phyloP scores from a whole-genome alignment of 768 basidiomycete genomes.

The Suillus placidus region DNA sequence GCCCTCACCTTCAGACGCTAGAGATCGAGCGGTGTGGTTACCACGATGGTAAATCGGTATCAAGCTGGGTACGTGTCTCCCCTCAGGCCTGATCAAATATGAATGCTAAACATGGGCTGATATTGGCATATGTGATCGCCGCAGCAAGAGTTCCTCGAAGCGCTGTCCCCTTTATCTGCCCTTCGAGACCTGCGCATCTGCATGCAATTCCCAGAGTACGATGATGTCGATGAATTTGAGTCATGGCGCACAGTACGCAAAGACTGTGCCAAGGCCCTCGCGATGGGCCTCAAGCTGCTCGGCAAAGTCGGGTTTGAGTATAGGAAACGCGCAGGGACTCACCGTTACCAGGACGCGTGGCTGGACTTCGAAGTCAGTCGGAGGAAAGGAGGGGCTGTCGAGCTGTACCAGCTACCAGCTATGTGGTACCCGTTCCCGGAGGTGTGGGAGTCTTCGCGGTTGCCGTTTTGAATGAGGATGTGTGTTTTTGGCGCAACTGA shows the following conservation, averaged over 20 bases:
- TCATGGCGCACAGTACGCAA: slow-evolving; percentile 34
- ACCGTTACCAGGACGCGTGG: slow-evolving; percentile 40
- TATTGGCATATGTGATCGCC: slow-evolving; percentile 30
- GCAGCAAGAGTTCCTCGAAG: slow-evolving; percentile 39
- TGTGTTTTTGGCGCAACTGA: not conserved
- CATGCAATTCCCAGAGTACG: slow-evolving; percentile 40
- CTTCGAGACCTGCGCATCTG: slow-evolving; percentile 37
- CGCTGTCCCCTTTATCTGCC: slow-evolving; percentile 30
- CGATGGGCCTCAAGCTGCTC: slow-evolving; percentile 35
- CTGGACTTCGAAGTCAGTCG: slow-evolving; percentile 34
- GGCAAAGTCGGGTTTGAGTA: slow-evolving; percentile 38
- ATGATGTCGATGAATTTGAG: slow-evolving; percentile 33
- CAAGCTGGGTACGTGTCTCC: slow-evolving; percentile 36
- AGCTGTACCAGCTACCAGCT: slow-evolving; percentile 27
- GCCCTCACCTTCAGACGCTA: slow-evolving; percentile 35
- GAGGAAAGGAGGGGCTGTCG: slow-evolving; percentile 13
- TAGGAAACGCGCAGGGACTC: slow-evolving; percentile 39
- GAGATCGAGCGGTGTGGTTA: slow-evolving; percentile 40
- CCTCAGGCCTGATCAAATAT: slow-evolving; percentile 18
- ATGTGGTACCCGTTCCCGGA: slow-evolving; percentile 39
- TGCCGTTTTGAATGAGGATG: slow-evolving; percentile 23
- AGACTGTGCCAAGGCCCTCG: slow-evolving; percentile 33
- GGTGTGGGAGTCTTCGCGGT: slow-evolving; percentile 33
- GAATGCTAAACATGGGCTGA: slow-evolving; percentile 24
- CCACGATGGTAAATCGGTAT: slow-evolving; percentile 40